These are phyloP conservation scores for Apiotrichum sp. DNA, from an alignment of 1,284 basidiomycete genomes.

Conservation along the genomic window DNA sequence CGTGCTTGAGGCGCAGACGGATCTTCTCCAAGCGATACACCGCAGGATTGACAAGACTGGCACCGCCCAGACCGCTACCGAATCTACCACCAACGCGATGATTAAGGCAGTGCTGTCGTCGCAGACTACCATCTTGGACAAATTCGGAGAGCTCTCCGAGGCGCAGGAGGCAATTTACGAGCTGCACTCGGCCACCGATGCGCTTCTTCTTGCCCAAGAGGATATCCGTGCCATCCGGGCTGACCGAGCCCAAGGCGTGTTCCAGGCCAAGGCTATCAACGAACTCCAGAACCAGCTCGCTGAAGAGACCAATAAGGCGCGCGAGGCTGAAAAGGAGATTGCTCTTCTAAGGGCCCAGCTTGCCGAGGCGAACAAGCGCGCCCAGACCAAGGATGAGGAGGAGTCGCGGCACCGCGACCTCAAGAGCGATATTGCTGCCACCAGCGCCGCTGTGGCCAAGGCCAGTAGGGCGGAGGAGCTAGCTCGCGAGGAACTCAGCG, in stretches of 20 bases:
- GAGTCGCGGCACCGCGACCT: slow-evolving; percentile 6
- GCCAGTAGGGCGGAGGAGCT: slow-evolving; percentile 5
- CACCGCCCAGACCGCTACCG: not conserved
- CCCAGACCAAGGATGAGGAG: not conserved
- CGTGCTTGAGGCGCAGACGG: slow-evolving; percentile 8
- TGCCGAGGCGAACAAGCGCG: not conserved
- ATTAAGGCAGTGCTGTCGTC: slow-evolving; percentile 7
- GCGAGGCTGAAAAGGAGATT: slow-evolving; percentile 3
- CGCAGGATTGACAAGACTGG: slow-evolving; percentile 6
- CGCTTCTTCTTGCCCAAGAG: slow-evolving; percentile 9
- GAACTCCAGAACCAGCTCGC: slow-evolving; percentile 3
- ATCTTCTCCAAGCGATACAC: slow-evolving; percentile 12
- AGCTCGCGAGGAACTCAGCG: slow-evolving; percentile 6
- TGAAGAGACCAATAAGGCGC: not conserved
- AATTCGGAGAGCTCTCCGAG: slow-evolving; percentile 6
- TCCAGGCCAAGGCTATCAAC: not conserved
- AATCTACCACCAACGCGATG: slow-evolving; percentile 7
- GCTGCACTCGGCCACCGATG: slow-evolving; percentile 10
- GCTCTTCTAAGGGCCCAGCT: not conserved
- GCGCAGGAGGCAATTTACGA: slow-evolving; percentile 8
- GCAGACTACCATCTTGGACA: slow-evolving; percentile 16
- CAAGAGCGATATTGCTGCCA: not conserved
- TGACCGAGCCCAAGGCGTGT: not conserved
- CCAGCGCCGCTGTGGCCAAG: slow-evolving; percentile 1
- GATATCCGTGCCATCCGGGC: slow-evolving; percentile 5